Percentiles rank a stretch among this genome's conserved stretches.
Evolutionary conservation across 805 yeast species (phyloP).

Genomic region (Candida quercuum): DNA sequence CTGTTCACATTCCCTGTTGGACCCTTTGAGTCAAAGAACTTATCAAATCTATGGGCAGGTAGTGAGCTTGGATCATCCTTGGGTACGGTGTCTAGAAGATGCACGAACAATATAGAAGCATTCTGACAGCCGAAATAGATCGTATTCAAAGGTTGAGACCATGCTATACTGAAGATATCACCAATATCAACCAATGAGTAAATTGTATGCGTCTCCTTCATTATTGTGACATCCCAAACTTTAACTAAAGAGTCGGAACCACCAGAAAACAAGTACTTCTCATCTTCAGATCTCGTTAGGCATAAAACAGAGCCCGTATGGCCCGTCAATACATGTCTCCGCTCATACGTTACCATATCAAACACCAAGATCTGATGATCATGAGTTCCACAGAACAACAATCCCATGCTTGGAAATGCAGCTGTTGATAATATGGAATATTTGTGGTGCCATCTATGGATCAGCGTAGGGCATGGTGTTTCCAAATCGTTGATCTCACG

Average conservation of each 20-base stretch:
- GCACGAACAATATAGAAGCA: constrained; percentile 78
- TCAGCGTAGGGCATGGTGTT: constrained; percentile 20
- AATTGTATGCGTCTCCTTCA: constrained; percentile 58
- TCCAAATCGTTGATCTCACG: not conserved
- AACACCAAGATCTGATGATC: constrained; percentile 71
- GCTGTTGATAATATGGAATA: constrained; percentile 71
- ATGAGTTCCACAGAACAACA: constrained; percentile 87
- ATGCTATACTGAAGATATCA: constrained; percentile 80
- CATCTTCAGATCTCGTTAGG: constrained; percentile 48
- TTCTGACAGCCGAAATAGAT: constrained; percentile 89
- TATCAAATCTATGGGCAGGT: constrained; percentile 69
- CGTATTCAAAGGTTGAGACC: constrained; percentile 54
- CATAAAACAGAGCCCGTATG: constrained; percentile 74
- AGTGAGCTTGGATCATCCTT: constrained; percentile 30
- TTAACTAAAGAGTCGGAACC: constrained; percentile 88
- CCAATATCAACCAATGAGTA: constrained; percentile 88
- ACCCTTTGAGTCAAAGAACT: constrained; percentile 86
- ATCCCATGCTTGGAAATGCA: constrained; percentile 49
- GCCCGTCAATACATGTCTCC: constrained; percentile 47
- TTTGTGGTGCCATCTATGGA: constrained; percentile 74
- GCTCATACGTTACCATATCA: constrained; percentile 61
- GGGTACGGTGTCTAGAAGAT: constrained; percentile 24
- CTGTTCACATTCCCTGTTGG: constrained; percentile 55
- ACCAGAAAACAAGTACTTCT: constrained; percentile 67
- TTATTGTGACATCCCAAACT: constrained; percentile 62